Evolutionary conservation across 2,329 filamentous ascomycete genomes (phyloP), one percentile per base, ranked within the genome.

Genomic region (Exophiala oligosperma): DNA sequence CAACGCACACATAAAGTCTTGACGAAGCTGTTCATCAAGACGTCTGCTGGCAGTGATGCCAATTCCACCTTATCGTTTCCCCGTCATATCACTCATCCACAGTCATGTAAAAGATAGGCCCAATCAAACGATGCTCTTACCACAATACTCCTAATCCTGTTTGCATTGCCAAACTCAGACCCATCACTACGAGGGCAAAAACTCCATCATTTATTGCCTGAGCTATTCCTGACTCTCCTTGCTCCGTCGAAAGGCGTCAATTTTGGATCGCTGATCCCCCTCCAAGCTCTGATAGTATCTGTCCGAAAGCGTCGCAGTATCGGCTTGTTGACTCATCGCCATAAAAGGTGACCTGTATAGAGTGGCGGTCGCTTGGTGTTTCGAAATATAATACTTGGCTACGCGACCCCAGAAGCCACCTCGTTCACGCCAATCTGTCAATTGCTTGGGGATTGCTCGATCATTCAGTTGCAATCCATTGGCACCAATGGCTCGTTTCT

Each of bases 381-480:
- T 66, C 29, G 54, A 49, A 24, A 64, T 62, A 50, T 63, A 67
- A 49, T 67, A 66, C 11, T 46, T 51, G 5, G 64, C 54, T 4
- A 67, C 60, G 43, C 59, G 59, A 41, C 60, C 62, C 65, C 65
- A 67, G 38, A 67, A 67, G 3, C 65, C 65, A n/a, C 60, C 63
- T 14, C 56, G 52, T 11, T 47, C 51, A 17, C 60, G 56, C 65
- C 65, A 67, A 29, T 63, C 56, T 23, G 51, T 40, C 21, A 64
- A 56, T n/a, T 63, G 58, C 47, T 61, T 37, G 17, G 65, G 62
- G 12, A 62, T 38, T 4, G 56, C 51, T 17, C 54, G 58, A 53
- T 67, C 64, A 49, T 67, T 67, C 23, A 64, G 24, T 21, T 60
- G 57, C 17, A 64, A 52, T 26, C 65, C 65, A 14, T 54, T 62